Evolutionary conservation across 345 rosid genomes (phyloP).

Genomic region (Carallia pectinifolia): DNA sequence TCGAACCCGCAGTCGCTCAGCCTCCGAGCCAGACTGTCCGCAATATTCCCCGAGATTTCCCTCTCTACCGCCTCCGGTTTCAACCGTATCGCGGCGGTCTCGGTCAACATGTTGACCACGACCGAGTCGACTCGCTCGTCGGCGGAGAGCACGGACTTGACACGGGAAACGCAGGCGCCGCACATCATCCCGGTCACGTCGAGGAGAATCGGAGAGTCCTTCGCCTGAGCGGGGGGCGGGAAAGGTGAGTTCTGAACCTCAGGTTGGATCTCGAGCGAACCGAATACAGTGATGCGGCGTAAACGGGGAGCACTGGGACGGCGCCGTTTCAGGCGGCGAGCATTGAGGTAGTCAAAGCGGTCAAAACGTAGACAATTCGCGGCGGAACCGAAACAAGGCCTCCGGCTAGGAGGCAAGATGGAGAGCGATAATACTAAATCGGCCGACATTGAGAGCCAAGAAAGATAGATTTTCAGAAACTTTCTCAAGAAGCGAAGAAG

Average conservation of each 20-base stretch:
- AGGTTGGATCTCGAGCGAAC: slow-evolving; percentile 52
- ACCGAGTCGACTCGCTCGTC: slow-evolving; percentile 83
- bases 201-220: slow-evolving; percentile 55
- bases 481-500: too few species aligned
- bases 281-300: slow-evolving; percentile 28
- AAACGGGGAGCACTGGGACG: slow-evolving; percentile 13
- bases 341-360: slow-evolving; percentile 14
- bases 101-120: slow-evolving; percentile 86
- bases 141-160: slow-evolving; percentile 62
- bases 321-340: slow-evolving; percentile 20
- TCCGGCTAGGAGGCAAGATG: slow-evolving; percentile 36
- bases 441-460: slow-evolving; percentile 36
- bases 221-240: slow-evolving; percentile 1
- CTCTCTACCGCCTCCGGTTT: slow-evolving; percentile 34
- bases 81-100: slow-evolving; percentile 76
- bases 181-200: slow-evolving; percentile 93
- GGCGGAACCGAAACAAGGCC: slow-evolving; percentile 20
- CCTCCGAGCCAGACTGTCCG: slow-evolving; percentile 63
- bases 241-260: slow-evolving; percentile 21
- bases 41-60: slow-evolving; percentile 33
- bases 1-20: slow-evolving; percentile 83
- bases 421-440: slow-evolving; percentile 39
- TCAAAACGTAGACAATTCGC: background rate
- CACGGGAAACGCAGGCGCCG: slow-evolving; percentile 87
- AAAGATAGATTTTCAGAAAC: too few species aligned